Evolutionary conservation across 306 rosid species (phyloP), one percentile per base, ranked within the genome.

Genomic region (Cucumis hystrix): DNA sequence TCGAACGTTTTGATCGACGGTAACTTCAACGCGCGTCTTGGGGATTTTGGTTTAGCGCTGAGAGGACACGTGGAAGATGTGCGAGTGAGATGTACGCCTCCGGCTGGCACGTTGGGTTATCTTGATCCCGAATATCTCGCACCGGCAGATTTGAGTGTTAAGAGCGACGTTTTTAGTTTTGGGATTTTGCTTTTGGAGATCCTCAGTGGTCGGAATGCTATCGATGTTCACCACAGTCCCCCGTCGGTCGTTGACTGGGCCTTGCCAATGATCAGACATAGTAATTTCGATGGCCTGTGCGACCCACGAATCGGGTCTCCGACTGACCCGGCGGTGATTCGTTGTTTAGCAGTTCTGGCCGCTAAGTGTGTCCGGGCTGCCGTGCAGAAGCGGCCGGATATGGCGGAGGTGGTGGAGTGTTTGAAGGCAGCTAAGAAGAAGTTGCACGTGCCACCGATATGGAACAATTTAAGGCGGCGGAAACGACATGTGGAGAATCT

Each of bases 231-330:
- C 37, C 90, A 83, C 69, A 94, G 96, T 39, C 98, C 98, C 4
- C 97, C 97, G 0, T 94, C 95, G 0, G 88, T 94, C 7, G 92
- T 94, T 6, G 96, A 94, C 79, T 94, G 98, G 97, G 97, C 97
- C 21, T 84, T 88, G 40, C 98, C 98, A 18, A 1, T 91, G 21
- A 83, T 94, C 6, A 87, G 76, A 70, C 75, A 74, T 6, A 88
- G 90, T 0, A 87, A 90, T 0, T 86, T 82, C 71, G 80, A 77
- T 78, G 83, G 69, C 14, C 39, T 92, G 10, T 88, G 88, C 21
- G 98, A 94, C 80, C 79, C 73, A 16, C 75, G 97, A 8, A 82
- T 92, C 39, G 85, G 91, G 0, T 41, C 78, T 0, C 97, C 93
- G 35, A 54, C 83, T 0, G 88, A 90, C 28, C 15, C n/a, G 1